Evolutionary conservation across 805 yeast species (phyloP).

Genomic region (Sugiyamaella marilandica): DNA sequence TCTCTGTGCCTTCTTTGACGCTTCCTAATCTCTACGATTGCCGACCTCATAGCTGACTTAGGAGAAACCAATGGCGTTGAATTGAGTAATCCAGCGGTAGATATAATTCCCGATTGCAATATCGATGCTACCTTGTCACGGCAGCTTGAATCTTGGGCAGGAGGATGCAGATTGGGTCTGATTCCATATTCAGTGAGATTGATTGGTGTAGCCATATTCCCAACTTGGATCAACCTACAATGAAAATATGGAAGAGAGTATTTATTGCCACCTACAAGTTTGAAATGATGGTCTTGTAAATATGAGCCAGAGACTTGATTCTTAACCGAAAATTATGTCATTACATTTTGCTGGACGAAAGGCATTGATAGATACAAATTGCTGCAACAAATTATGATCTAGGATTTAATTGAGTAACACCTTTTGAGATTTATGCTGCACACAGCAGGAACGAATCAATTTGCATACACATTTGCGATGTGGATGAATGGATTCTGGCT

Average conservation of each 20-base stretch:
- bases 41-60: constrained; percentile 2
- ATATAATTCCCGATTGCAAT: too few species aligned
- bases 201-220: constrained; percentile 6
- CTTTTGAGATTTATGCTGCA: too few species aligned
- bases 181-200: neutral
- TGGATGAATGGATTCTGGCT: too few species aligned
- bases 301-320: neutral
- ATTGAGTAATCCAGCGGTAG: neutral
- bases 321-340: neutral
- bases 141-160: neutral
- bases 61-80: constrained; percentile 4
- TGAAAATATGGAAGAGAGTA: too few species aligned
- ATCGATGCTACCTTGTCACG: too few species aligned
- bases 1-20: neutral
- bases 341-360: neutral
- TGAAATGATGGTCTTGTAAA: neutral
- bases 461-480: too few species aligned
- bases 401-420: too few species aligned
- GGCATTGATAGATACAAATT: too few species aligned
- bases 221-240: too few species aligned
- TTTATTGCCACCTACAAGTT: too few species aligned
- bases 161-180: neutral
- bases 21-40: neutral
- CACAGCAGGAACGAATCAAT: too few species aligned
- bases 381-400: too few species aligned